Conservation (phyloP, 495 filamentous ascomycete species). For the Aspergillus nidulans region DNA sequence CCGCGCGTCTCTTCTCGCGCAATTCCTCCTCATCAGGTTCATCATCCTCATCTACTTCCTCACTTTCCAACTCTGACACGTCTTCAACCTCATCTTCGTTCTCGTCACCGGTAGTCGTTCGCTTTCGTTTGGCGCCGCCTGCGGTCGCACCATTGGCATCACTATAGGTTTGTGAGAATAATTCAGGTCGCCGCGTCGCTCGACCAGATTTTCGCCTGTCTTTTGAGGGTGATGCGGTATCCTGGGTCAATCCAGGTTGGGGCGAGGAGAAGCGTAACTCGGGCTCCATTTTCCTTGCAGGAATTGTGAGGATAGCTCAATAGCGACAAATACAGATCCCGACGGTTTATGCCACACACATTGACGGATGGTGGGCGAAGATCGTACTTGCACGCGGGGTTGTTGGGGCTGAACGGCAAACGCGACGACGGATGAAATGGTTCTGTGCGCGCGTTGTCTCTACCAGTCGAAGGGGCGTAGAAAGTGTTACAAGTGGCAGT, state of each 20-base stretch:
- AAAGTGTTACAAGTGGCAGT: background rate
- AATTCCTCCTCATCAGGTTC: conserved; percentile 62
- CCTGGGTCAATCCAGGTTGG: conserved; percentile 18
- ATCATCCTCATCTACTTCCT: conserved; percentile 46
- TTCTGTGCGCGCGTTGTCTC: conserved; percentile 8
- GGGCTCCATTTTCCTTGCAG: conserved; percentile 28
- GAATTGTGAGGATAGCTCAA: background rate
- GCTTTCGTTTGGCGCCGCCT: conserved; percentile 52
- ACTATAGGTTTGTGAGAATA: conserved; percentile 49
- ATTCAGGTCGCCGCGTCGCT: conserved; percentile 66
- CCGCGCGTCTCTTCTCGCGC: conserved; percentile 49
- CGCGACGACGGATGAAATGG: conserved; percentile 13
- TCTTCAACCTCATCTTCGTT: conserved; percentile 43
- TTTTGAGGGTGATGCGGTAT: conserved; percentile 38
- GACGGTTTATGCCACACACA: background rate
- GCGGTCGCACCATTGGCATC: conserved; percentile 27
- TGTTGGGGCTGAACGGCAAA: conserved; percentile 12
- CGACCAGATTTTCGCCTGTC: conserved; percentile 77
- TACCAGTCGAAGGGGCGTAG: background rate
- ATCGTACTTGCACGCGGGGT: conserved; percentile 17
- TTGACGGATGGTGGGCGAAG: background rate
- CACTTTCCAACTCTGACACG: conserved; percentile 48
- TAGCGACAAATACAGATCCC: background rate
- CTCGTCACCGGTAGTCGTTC: conserved; percentile 28
- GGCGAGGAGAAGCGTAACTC: conserved; percentile 31